These are phyloP conservation scores for Pleurostoma richardsiae DNA, from an alignment of 2,329 filamentous ascomycete species.

Conservation along the genomic window DNA sequence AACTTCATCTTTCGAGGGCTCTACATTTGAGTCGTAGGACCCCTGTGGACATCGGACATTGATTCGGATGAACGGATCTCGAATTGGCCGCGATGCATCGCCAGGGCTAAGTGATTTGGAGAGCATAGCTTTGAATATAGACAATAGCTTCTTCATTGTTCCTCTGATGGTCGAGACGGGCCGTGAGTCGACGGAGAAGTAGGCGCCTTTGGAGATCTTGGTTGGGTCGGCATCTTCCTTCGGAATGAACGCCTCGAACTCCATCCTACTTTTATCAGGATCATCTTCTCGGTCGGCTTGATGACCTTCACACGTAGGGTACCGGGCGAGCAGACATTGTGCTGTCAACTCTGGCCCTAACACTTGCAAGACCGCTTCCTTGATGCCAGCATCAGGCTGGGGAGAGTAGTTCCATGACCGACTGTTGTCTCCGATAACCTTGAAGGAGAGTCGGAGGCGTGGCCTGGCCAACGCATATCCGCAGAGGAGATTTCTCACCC, in stretches of 20 bases:
- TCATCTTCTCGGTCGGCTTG: no score
- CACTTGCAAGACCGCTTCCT: constrained; percentile 57
- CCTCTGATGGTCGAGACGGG: constrained; percentile 54
- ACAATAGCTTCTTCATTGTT: constrained; percentile 53
- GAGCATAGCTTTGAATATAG: constrained; percentile 47
- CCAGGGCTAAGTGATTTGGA: constrained; percentile 16
- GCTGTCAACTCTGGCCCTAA: constrained; percentile 52
- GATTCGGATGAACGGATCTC: constrained; percentile 58
- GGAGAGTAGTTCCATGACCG: constrained; percentile 61
- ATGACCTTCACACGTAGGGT: not conserved
- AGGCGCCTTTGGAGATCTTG: constrained; percentile 46
- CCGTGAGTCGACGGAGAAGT: constrained; percentile 64
- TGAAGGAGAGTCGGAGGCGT: constrained; percentile 55
- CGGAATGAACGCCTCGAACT: constrained; percentile 55
- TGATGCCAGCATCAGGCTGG: constrained; percentile 37
- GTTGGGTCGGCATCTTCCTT: constrained; percentile 36
- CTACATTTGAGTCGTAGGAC: constrained; percentile 68
- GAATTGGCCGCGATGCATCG: constrained; percentile 22
- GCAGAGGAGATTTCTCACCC: constrained; percentile 55
- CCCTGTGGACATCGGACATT: constrained; percentile 56
- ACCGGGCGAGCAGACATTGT: constrained; percentile 43
- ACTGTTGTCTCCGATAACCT: constrained; percentile 47
- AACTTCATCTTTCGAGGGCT: constrained; percentile 68
- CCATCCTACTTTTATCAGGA: constrained; percentile 23
- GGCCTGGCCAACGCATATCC: constrained; percentile 64